Conservation (phyloP, 805 yeast species). For the Candida boleticola region DNA sequence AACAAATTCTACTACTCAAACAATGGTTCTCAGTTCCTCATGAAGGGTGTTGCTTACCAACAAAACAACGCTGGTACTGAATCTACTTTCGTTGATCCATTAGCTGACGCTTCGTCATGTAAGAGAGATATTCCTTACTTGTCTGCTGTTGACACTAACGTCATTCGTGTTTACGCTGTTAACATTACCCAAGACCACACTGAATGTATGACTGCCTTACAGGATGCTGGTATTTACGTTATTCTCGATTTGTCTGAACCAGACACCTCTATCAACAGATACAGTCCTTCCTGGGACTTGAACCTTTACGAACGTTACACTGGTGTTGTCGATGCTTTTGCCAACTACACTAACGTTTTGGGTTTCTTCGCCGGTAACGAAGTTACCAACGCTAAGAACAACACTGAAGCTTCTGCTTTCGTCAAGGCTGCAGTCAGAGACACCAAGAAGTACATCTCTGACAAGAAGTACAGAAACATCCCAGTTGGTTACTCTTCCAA, state of each 20-base stretch:
- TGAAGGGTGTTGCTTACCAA: slow-evolving; percentile 46
- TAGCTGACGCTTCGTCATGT: slow-evolving; percentile 41
- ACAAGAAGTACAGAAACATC: slow-evolving; percentile 64
- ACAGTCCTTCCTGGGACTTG: slow-evolving; percentile 74
- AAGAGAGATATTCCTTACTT: slow-evolving; percentile 42
- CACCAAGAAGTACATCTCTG: slow-evolving; percentile 68
- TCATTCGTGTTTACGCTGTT: slow-evolving; percentile 43
- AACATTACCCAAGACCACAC: slow-evolving; percentile 37
- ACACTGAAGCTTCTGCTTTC: slow-evolving; percentile 88
- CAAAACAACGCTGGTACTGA: slow-evolving; percentile 30
- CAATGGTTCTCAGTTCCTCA: slow-evolving; percentile 44
- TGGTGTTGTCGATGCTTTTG: slow-evolving; percentile 76
- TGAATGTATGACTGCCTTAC: slow-evolving; percentile 41
- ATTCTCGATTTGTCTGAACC: slow-evolving; percentile 64
- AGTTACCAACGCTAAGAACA: slow-evolving; percentile 80
- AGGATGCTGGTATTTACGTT: slow-evolving; percentile 45
- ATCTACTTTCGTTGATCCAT: slow-evolving; percentile 35
- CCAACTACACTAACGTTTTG: slow-evolving; percentile 72
- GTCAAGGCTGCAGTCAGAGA: slow-evolving; percentile 97
- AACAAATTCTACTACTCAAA: slow-evolving; percentile 41
- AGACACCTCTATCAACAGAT: slow-evolving; percentile 69
- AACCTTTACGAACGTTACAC: slow-evolving; percentile 75
- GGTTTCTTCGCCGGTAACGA: slow-evolving; percentile 99
- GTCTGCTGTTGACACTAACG: slow-evolving; percentile 36
- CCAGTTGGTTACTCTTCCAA: slow-evolving; percentile 95